Percentiles rank a stretch among this genome's conserved stretches.
These are phyloP conservation scores for Ceratocystis harringtonii DNA, from an alignment of 2,329 filamentous ascomycete genomes.

Conservation along the genomic window DNA sequence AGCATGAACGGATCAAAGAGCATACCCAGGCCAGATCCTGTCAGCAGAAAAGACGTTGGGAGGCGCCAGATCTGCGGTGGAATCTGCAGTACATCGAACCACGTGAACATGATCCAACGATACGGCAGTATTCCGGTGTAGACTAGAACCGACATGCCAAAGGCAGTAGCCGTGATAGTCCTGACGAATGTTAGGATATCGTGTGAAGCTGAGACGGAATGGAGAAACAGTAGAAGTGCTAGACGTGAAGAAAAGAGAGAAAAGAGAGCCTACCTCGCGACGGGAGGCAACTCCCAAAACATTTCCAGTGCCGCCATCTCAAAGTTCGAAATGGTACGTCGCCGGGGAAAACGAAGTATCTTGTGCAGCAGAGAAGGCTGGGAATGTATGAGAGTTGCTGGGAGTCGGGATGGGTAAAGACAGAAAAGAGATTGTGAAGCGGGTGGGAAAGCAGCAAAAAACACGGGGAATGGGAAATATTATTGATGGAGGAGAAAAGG, in stretches of 20 bases:
- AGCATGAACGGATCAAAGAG: constrained; percentile 62
- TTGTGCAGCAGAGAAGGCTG: neutral
- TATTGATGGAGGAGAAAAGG: neutral
- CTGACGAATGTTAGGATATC: constrained; percentile 28
- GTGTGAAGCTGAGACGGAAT: constrained; percentile 19
- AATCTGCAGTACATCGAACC: constrained; percentile 36
- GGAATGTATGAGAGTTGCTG: constrained; percentile 9
- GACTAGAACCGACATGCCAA: constrained; percentile 45
- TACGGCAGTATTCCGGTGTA: constrained; percentile 39
- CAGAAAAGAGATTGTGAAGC: constrained; percentile 18
- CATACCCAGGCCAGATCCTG: constrained; percentile 31
- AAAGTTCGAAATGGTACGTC: constrained; percentile 16
- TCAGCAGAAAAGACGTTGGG: constrained; percentile 30
- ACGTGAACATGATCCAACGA: constrained; percentile 38
- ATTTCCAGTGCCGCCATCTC: constrained; percentile 21
- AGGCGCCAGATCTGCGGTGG: constrained; percentile 32
- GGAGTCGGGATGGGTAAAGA: constrained; percentile 15
- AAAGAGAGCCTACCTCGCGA: constrained; percentile 28
- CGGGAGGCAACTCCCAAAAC: constrained; percentile 29
- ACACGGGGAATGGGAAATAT: neutral
- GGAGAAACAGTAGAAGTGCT: neutral
- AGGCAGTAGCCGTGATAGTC: constrained; percentile 48
- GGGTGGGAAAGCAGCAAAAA: constrained; percentile 14
- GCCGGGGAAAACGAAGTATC: constrained; percentile 2
- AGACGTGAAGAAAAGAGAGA: neutral